These are phyloP conservation scores for Chlamydomonas schloesseri DNA, from an alignment of 139 green algal species.

Conservation along the genomic window DNA sequence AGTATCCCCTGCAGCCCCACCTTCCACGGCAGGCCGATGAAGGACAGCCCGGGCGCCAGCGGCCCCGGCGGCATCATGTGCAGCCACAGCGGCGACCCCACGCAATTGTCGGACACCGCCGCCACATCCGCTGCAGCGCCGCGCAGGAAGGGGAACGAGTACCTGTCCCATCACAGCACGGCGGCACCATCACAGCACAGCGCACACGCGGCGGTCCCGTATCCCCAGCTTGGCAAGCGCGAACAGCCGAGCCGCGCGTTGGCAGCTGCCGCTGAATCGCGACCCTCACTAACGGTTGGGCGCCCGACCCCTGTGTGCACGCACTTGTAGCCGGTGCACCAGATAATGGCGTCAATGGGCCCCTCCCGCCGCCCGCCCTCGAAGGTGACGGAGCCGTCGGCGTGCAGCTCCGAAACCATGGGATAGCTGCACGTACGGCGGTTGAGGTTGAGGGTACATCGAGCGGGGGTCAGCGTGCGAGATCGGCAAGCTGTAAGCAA, in stretches of 20 bases:
- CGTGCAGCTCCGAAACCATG: constrained; percentile 54
- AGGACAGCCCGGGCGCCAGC: constrained; percentile 71
- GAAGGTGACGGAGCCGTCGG: constrained; percentile 56
- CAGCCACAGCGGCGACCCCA: constrained; percentile 66
- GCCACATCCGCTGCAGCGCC: constrained; percentile 2
- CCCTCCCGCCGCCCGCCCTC: constrained; percentile 50
- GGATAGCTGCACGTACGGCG: constrained; percentile 36
- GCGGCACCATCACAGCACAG: no score
- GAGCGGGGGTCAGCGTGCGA: no score
- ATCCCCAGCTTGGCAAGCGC: no score
- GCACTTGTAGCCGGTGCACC: constrained; percentile 67
- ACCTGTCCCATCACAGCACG: constrained; percentile 53
- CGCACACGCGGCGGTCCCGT: no score
- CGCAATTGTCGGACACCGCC: constrained; percentile 60
- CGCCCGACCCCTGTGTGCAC: no score
- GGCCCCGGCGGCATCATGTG: constrained; percentile 74
- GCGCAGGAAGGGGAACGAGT: constrained; percentile 81
- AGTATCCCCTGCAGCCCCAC: constrained; percentile 39
- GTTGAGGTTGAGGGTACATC: no score
- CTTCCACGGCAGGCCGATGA: constrained; percentile 85
- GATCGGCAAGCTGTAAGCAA: no score
- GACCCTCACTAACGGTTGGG: no score
- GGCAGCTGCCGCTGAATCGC: no score
- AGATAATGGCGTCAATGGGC: constrained; percentile 76
- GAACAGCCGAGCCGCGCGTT: no score